Conservation (phyloP, 352 stramenopile species). For the Phytopythium chamaehyphon region DNA sequence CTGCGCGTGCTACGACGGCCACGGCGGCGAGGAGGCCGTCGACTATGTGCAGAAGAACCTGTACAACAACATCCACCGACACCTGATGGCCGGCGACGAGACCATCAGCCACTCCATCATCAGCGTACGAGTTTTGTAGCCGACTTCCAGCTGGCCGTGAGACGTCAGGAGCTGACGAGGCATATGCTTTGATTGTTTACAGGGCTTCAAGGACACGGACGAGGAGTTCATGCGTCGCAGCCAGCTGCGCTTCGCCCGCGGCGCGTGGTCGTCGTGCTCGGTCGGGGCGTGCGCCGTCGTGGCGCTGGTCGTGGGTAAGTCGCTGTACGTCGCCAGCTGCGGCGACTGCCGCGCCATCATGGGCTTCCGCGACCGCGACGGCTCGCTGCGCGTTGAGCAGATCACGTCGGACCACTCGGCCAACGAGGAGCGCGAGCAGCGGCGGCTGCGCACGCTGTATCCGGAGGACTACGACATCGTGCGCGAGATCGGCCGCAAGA, state of each 20-base stretch:
- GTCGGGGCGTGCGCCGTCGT: constrained; percentile 62
- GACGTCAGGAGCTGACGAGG: background rate
- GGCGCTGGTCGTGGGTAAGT: constrained; percentile 47
- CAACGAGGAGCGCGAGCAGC: constrained; percentile 57
- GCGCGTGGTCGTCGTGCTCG: constrained; percentile 54
- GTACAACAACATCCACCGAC: constrained; percentile 47
- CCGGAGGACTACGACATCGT: constrained; percentile 68
- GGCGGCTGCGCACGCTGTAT: constrained; percentile 45
- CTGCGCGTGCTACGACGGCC: constrained; percentile 68
- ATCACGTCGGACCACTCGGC: constrained; percentile 66
- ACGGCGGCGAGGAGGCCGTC: constrained; percentile 58
- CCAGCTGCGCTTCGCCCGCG: constrained; percentile 41
- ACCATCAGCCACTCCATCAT: constrained; percentile 45
- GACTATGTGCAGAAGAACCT: constrained; percentile 66
- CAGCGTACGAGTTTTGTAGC: constrained; percentile 7
- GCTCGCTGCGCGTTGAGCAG: constrained; percentile 52
- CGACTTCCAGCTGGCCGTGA: no score
- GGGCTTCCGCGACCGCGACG: constrained; percentile 46
- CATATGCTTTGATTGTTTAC: background rate
- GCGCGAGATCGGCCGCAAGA: constrained; percentile 55
- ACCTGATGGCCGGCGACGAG: constrained; percentile 22
- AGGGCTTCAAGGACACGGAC: constrained; percentile 55
- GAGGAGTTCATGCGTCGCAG: constrained; percentile 58
- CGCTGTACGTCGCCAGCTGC: constrained; percentile 58
- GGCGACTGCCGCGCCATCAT: constrained; percentile 67